A percentile compares a stretch with the other conserved stretches of the same genome.
phyloP scores from a whole-genome alignment of 106 monocot genomes.

The Apostasia shenzhenica region DNA sequence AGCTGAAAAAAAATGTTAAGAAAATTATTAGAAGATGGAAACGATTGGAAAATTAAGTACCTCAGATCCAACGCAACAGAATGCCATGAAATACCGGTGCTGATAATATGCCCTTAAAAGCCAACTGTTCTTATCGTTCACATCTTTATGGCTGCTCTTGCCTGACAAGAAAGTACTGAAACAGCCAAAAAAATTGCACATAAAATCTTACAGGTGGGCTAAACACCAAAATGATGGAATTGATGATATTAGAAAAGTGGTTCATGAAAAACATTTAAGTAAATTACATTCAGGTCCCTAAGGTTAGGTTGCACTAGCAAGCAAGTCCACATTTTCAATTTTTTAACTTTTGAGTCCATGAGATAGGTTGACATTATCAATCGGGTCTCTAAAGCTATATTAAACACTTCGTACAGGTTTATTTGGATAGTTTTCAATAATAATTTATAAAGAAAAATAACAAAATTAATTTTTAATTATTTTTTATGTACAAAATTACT shows the following conservation, averaged over 20 bases:
- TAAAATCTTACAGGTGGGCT: not conserved
- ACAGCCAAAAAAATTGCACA: slow-evolving; percentile 4
- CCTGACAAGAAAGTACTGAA: slow-evolving; percentile 86
- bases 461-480: too few species aligned
- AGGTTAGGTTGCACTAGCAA: too few species aligned
- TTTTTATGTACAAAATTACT: too few species aligned
- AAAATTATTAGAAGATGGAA: not conserved
- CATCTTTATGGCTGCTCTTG: slow-evolving; percentile 92
- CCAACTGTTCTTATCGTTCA: slow-evolving; percentile 79
- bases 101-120: slow-evolving; percentile 79
- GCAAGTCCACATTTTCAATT: too few species aligned
- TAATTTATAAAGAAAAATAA: too few species aligned
- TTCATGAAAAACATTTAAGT: too few species aligned
- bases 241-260: not conserved
- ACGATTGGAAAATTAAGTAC: slow-evolving; percentile 16
- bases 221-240: not conserved
- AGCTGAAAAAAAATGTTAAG: not conserved
- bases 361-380: too few species aligned
- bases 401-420: too few species aligned
- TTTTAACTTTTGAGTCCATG: too few species aligned
- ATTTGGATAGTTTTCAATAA: too few species aligned
- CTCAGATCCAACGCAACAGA: slow-evolving; percentile 95
- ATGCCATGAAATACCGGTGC: slow-evolving; percentile 80
- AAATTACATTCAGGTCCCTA: too few species aligned
- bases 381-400: too few species aligned